A percentile compares a stretch with the other conserved stretches of the same genome.
These are phyloP conservation scores for Neoscytalidium dimidiatum DNA, from an alignment of 2,329 filamentous ascomycete species.

Conservation along the genomic window DNA sequence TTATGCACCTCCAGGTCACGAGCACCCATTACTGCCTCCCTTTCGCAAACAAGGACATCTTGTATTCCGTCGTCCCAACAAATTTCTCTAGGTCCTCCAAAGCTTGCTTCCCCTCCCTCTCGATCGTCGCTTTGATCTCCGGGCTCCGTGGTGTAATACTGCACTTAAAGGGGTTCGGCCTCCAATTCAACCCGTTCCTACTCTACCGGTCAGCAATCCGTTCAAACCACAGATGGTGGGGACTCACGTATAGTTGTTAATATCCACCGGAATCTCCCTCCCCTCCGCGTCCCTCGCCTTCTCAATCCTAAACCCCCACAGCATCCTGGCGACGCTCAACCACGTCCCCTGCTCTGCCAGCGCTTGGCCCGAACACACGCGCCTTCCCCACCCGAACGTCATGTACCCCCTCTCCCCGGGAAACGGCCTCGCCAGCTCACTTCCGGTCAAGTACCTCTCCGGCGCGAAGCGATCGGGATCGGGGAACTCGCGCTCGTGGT, in stretches of 20 bases:
- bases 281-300: constrained; percentile 45
- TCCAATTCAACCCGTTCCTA: constrained; percentile 61
- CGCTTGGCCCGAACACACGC: constrained; percentile 61
- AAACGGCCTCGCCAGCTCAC: constrained; percentile 31
- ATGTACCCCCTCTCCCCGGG: constrained; percentile 53
- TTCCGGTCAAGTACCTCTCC: constrained; percentile 30
- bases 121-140: constrained; percentile 52
- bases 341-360: constrained; percentile 63
- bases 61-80: constrained; percentile 59
- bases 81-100: constrained; percentile 54
- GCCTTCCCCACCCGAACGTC: constrained; percentile 57
- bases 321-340: constrained; percentile 57
- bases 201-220: constrained; percentile 18
- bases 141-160: constrained; percentile 53
- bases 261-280: constrained; percentile 55
- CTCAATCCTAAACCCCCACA: constrained; percentile 60
- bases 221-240: neutral
- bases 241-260: constrained; percentile 56
- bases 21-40: constrained; percentile 51
- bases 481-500: constrained; percentile 39
- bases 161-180: constrained; percentile 58
- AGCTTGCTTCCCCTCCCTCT: constrained; percentile 56
- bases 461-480: constrained; percentile 42
- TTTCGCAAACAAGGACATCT: constrained; percentile 40
- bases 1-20: neutral